phyloP scores from a whole-genome alignment of 1,284 basidiomycete genomes.

The Ganoderma boninense region DNA sequence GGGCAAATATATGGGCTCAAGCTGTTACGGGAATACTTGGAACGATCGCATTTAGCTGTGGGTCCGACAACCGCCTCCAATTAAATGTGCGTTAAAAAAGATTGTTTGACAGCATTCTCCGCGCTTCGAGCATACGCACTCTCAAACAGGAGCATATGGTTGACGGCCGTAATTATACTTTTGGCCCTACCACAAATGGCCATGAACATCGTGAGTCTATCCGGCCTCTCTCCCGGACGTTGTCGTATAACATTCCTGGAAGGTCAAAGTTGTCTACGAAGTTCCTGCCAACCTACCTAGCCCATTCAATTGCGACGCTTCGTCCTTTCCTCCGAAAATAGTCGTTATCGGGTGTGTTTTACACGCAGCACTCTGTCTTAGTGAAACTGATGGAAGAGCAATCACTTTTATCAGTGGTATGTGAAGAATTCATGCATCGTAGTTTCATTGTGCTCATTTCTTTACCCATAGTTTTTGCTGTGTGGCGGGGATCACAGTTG shows the following conservation, averaged over 20 bases:
- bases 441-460: too few relatives aligned
- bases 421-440: too few relatives aligned
- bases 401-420: not conserved
- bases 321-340: too few relatives aligned
- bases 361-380: not conserved
- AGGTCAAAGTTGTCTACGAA: not conserved
- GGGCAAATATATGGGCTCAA: not conserved
- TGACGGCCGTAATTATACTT: not conserved
- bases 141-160: not conserved
- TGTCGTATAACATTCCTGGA: not conserved
- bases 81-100: too few relatives aligned
- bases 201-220: too few relatives aligned
- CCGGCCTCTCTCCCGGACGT: not conserved
- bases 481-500: not conserved
- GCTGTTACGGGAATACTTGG: not conserved
- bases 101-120: not conserved
- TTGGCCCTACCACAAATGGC: not conserved
- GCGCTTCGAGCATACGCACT: not conserved
- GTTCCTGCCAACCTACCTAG: not conserved
- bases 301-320: not conserved
- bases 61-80: not conserved
- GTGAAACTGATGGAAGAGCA: not conserved
- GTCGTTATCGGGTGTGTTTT: not conserved
- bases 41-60: not conserved
- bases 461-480: not conserved